Base-by-base conservation (phyloP, 1,139 yeast genomes). In the Protomyces pachydermus region DNA sequence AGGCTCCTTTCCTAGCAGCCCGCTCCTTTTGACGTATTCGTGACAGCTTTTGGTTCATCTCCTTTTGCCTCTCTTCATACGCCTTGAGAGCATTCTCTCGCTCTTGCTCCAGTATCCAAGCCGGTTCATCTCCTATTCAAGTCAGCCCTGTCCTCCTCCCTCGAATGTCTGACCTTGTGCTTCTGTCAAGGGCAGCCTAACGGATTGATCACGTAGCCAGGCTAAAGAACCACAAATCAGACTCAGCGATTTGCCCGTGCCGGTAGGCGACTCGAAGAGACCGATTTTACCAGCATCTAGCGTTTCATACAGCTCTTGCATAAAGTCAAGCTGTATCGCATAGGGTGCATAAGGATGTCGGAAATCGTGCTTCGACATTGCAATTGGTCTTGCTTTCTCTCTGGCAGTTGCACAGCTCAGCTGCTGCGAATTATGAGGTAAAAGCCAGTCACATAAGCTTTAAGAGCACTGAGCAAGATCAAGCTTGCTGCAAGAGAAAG, bases 231-330 rank as follows among this genome's bases (percentile, higher is more conserved):
- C 84, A 72, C 98, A 93, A 1, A 91, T 88, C 54, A 91, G 76
- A 34, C 66, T 65, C 25, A 67, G 55, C 25, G 64, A 54, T 58
- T 60, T 54, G 37, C 66, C 66, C 12, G 67, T 66, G 2, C 98
- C 98, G 0, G 98, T 91, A 0, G 98, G 98, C 68, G 95, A 87
- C 73, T 91, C 98, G 71, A 91, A 87, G 6, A 91, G 78, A 0
- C 96, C 97, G 1, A 91, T 67, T 10, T 67, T 65, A 35, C 79
- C 78, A 16, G 77, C 75, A 10, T 81, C 79, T 14, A 91, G 78
- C 1, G 90, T 81, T 32, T 82, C 82, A 71, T 87, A 87, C 23
- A 93, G 80, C 35, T 85, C 82, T 54, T 79, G 78, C 98, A 91
- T 91, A 68, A 91, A 81, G 69, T 86, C 83, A 45, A 81, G 60